Evolutionary conservation across 129 eudicot species (phyloP).

Genomic region (Glebionis coronaria): DNA sequence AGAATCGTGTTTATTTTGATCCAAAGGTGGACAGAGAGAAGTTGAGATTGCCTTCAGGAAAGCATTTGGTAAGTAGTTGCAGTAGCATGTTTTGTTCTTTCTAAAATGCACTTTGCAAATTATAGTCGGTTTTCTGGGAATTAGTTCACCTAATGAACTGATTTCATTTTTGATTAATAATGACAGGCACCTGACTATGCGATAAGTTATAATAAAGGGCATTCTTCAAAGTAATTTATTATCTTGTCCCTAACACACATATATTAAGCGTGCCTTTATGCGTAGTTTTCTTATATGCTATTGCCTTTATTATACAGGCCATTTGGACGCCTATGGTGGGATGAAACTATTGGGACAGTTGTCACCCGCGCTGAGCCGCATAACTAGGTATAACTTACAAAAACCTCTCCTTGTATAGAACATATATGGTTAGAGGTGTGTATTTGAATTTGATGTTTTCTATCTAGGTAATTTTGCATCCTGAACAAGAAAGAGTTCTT

Average conservation of each 20-base stretch:
- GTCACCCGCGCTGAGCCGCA: conserved; percentile 89
- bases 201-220: conserved; percentile 47
- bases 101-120: too few relatives aligned
- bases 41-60: conserved; percentile 47
- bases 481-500: conserved; percentile 57
- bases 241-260: too few relatives aligned
- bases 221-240: conserved; percentile 51
- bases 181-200: conserved; percentile 76
- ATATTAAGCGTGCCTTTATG: too few relatives aligned
- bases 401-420: too few relatives aligned
- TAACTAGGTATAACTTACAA: conserved; percentile 46
- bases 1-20: conserved; percentile 66
- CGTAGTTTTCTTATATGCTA: too few relatives aligned
- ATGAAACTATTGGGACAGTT: conserved; percentile 82
- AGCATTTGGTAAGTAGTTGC: conserved; percentile 79
- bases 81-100: too few relatives aligned
- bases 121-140: neutral
- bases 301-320: conserved; percentile 45
- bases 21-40: conserved; percentile 45
- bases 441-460: too few relatives aligned
- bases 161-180: neutral
- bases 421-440: too few relatives aligned
- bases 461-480: conserved; percentile 52
- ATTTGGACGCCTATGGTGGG: conserved; percentile 92
- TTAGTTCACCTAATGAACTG: too few relatives aligned